Conservation (phyloP, 495 filamentous ascomycete species). For the Aspergillus indologenus region DNA sequence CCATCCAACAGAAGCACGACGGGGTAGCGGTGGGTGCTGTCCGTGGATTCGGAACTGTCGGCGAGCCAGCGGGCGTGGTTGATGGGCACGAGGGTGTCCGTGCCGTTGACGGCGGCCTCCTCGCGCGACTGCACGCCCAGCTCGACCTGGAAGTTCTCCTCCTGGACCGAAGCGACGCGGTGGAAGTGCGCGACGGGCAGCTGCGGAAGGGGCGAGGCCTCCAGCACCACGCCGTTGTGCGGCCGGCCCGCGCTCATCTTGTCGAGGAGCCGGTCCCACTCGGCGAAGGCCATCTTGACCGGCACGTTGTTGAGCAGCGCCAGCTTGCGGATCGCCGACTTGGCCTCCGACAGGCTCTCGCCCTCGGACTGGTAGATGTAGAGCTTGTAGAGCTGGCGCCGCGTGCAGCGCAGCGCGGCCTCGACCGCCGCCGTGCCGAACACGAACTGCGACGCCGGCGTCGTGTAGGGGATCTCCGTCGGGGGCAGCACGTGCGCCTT, state of each 20-base stretch:
- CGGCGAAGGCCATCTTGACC: constrained; percentile 50
- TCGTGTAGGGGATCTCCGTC: constrained; percentile 70
- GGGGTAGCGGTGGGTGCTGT: constrained; percentile 52
- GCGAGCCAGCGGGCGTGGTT: constrained; percentile 18
- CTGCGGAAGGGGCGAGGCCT: constrained; percentile 77
- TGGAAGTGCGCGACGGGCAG: constrained; percentile 63
- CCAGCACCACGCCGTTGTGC: constrained; percentile 87
- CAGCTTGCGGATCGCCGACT: constrained; percentile 53
- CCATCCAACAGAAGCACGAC: constrained; percentile 78
- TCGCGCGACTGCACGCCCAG: constrained; percentile 69
- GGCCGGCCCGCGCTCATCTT: constrained; percentile 79
- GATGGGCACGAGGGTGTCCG: constrained; percentile 36
- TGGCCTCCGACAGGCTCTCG: constrained; percentile 37
- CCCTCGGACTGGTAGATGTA: constrained; percentile 61
- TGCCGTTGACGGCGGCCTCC: constrained; percentile 69
- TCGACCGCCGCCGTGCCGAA: constrained; percentile 82
- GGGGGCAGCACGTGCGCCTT: constrained; percentile 44
- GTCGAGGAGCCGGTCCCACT: constrained; percentile 65
- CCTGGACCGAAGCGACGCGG: constrained; percentile 35
- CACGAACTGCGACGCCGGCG: constrained; percentile 84
- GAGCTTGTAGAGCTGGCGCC: constrained; percentile 76
- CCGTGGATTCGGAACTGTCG: too few relatives aligned
- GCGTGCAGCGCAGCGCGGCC: constrained; percentile 66
- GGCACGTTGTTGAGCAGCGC: constrained; percentile 55
- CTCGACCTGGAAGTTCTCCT: constrained; percentile 52